Base-by-base conservation (phyloP, 495 filamentous ascomycete species). In the Endocarpon pusillum region DNA sequence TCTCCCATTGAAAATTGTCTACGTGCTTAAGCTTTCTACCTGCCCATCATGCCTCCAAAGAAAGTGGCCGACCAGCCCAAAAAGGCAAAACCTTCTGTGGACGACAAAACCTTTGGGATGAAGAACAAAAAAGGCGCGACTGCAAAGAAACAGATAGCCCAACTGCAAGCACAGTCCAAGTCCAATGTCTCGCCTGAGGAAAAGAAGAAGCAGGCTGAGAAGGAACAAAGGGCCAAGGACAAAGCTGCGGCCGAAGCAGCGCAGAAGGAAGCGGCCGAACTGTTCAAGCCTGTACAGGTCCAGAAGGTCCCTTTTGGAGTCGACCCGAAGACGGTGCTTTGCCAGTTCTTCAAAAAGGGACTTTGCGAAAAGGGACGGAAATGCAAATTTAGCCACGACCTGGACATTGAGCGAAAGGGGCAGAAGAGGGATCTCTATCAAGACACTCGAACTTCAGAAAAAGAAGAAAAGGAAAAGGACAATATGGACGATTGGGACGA, bases 21-120 rank as follows among this genome's bases (percentile, higher is more conserved):
- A n/a, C n/a, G n/a, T n/a, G n/a, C n/a, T n/a, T n/a, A n/a, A n/a
- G n/a, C 14, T 31, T 14, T 34, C 32, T 19, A 40, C 27, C 35
- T 37, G 36, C 38, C 52, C 64, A 78, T 48, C 53, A 97, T 96
- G 89, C 75, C 91, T 54, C 89, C 89, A 40, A 97, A 97, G 56
- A 86, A 86, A 48, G 58, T 62, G 35, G 61, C 26, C 23, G 51
- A 62, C 22, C 45, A 54, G 52, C 49, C 71, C 10, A 78, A 81
- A 59, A 70, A 72, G 59, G 63, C 63, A 62, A 81, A 86, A 72
- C 64, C 74, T 43, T 66, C 73, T 24, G 78, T 83, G 39, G 83
- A 86, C 35, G 89, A 97, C 66, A 91, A 89, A 67, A 94, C 89
- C 35, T 97, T 97, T 67, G 89, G 89, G 44, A 92, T 97, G 86